These are phyloP conservation scores for Diaporthe sp. DNA, from an alignment of 2,329 filamentous ascomycete genomes.

Conservation along the genomic window DNA sequence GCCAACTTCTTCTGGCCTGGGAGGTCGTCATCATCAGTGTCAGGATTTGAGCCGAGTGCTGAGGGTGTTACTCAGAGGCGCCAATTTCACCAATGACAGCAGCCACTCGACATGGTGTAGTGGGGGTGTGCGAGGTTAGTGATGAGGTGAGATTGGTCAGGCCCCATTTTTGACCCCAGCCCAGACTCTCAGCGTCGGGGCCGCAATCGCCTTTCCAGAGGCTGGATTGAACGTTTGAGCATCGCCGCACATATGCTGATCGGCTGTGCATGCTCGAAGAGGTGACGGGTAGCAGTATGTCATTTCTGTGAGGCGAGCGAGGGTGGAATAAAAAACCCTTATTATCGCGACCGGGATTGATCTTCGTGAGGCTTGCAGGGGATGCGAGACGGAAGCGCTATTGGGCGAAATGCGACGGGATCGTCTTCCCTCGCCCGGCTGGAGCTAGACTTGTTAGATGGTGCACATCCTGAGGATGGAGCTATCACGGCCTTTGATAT, in stretches of 20 bases:
- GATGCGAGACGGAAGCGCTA: slow-evolving; percentile 13
- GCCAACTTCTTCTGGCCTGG: background rate
- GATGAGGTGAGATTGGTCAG: slow-evolving; percentile 31
- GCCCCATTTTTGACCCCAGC: background rate
- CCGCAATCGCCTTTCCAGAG: background rate
- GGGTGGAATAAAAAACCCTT: background rate
- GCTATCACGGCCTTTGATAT: background rate
- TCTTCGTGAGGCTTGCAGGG: slow-evolving; percentile 34
- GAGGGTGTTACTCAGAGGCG: slow-evolving; percentile 26
- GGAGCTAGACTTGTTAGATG: background rate
- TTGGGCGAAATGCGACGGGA: slow-evolving; percentile 23
- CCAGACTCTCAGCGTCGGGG: background rate
- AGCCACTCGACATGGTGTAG: slow-evolving; percentile 12
- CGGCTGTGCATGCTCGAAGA: background rate
- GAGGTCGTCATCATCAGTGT: slow-evolving; percentile 17
- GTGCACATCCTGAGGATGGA: background rate
- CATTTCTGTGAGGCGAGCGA: background rate
- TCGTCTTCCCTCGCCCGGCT: slow-evolving; percentile 3
- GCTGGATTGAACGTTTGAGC: background rate
- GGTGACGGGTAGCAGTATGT: background rate
- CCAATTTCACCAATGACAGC: slow-evolving; percentile 17
- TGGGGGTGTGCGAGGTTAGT: slow-evolving; percentile 26
- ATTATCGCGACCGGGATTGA: slow-evolving; percentile 28
- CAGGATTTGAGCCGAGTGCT: slow-evolving; percentile 6
- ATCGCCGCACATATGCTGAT: background rate